phyloP scores from a whole-genome alignment of 768 basidiomycete species.

The Leccinum boreale region DNA sequence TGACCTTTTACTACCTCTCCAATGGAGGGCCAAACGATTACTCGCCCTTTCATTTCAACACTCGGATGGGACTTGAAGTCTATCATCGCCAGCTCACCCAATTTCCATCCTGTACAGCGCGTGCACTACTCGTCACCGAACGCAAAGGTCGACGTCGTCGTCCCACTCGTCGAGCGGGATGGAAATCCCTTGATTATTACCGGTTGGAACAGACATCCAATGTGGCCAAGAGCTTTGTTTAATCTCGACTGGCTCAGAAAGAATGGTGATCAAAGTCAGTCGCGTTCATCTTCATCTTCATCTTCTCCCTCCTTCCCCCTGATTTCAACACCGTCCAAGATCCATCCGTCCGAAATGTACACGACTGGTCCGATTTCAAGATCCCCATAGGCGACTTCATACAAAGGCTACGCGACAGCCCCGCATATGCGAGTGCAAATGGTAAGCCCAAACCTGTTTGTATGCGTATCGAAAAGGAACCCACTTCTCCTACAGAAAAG shows the following conservation, averaged over 20 bases:
- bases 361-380: slow-evolving; percentile 49
- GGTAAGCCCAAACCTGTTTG: slow-evolving; percentile 30
- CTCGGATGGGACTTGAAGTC: slow-evolving; percentile 49
- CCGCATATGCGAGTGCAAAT: slow-evolving; percentile 34
- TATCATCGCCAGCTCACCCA: slow-evolving; percentile 36
- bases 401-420: slow-evolving; percentile 34
- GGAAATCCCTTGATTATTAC: slow-evolving; percentile 66
- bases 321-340: slow-evolving; percentile 35
- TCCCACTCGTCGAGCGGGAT: slow-evolving; percentile 44
- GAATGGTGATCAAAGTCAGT: slow-evolving; percentile 31
- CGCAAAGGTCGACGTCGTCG: slow-evolving; percentile 28
- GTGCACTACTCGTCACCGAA: slow-evolving; percentile 28
- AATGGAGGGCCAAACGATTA: slow-evolving; percentile 3
- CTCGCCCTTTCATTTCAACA: slow-evolving; percentile 33
- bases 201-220: slow-evolving; percentile 49
- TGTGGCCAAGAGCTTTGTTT: slow-evolving; percentile 58
- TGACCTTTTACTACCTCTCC: neutral
- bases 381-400: slow-evolving; percentile 57
- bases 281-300: no score
- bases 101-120: slow-evolving; percentile 44
- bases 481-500: slow-evolving; percentile 37
- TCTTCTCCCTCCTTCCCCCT: neutral
- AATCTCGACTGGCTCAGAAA: slow-evolving; percentile 50
- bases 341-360: slow-evolving; percentile 61
- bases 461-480: neutral